Evolutionary conservation across 2,329 filamentous ascomycete genomes (phyloP), one percentile per base, ranked within the genome.

Genomic region (Camillea tinctor): DNA sequence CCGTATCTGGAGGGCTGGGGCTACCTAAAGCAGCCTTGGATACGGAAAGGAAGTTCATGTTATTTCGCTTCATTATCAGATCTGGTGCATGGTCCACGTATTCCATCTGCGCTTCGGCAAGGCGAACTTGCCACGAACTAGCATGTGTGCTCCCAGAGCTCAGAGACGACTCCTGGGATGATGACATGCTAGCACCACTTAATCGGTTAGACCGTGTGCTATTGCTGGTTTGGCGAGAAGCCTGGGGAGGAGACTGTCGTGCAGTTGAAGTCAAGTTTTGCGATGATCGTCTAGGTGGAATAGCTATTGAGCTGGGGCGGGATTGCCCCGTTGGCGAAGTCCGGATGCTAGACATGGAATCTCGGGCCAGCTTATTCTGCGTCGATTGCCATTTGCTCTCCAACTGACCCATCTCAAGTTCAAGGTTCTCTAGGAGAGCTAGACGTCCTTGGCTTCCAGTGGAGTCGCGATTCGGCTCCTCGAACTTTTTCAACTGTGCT

Each of bases 351-450:
- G 80, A 84, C 49, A 81, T 68, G 5, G 84, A 86, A 64, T 82
- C 79, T 59, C 80, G 79, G 56, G 76, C 74, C 49, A 87, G 69
- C 44, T 81, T 79, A 23, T 80, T 74, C 59, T 84, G 84, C 74
- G 88, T 80, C 54, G 80, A 75, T 58, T 83, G 80, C 87, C 86
- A 89, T 64, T 83, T 80, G 57, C 78, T 78, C 68, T 87, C 84
- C 68, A 89, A 83, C 64, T 79, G 72, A 0, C 81, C 84, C 80
- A 89, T 85, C 71, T 89, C 87, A 61, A 76, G 77, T 68, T 89
- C 87, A 1, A 89, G 74, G 60, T 85, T 81, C 30, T 84, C 81
- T 1, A 89, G 74, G 2, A 88, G 76, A 36, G 76, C 78, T 59
- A 83, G 73, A 24, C 79, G 76, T 15, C 75, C 73, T 24, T 79